phyloP scores from a whole-genome alignment of 148 eudicot genomes.

The Selenicereus undatus region DNA sequence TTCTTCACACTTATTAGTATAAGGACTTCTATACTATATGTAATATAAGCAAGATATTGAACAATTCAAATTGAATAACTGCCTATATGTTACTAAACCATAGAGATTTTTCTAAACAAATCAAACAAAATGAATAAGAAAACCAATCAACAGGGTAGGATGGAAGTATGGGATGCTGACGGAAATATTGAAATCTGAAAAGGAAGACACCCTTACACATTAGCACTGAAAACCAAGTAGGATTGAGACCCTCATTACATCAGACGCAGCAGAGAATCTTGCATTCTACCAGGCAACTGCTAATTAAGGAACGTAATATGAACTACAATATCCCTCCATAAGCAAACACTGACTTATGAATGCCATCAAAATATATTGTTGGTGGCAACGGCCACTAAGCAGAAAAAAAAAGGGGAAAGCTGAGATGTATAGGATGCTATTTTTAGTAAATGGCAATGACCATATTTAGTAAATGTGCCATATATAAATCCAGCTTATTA shows the following conservation, averaged over 20 bases:
- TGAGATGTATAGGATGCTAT: no score
- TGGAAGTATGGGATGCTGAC: background rate
- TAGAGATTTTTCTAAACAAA: background rate
- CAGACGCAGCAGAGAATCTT: constrained; percentile 94
- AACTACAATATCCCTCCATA: background rate
- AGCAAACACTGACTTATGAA: background rate
- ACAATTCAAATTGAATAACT: background rate
- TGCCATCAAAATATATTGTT: background rate
- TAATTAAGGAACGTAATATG: constrained; percentile 14
- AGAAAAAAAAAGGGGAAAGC: no score
- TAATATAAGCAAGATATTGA: background rate
- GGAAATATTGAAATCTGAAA: background rate
- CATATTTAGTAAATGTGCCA: no score
- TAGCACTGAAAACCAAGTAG: constrained; percentile 46
- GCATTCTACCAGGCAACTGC: constrained; percentile 56
- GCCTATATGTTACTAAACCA: background rate
- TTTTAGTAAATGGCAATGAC: no score
- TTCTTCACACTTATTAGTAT: background rate
- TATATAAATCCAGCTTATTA: no score
- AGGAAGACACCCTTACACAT: constrained; percentile 1
- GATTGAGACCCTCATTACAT: constrained; percentile 89
- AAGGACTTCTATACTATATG: background rate
- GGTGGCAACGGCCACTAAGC: no score
- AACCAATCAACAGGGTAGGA: no score
- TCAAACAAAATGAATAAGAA: background rate